Evolutionary conservation across 768 basidiomycete genomes (phyloP).

Genomic region (Cystoderma amianthinum): DNA sequence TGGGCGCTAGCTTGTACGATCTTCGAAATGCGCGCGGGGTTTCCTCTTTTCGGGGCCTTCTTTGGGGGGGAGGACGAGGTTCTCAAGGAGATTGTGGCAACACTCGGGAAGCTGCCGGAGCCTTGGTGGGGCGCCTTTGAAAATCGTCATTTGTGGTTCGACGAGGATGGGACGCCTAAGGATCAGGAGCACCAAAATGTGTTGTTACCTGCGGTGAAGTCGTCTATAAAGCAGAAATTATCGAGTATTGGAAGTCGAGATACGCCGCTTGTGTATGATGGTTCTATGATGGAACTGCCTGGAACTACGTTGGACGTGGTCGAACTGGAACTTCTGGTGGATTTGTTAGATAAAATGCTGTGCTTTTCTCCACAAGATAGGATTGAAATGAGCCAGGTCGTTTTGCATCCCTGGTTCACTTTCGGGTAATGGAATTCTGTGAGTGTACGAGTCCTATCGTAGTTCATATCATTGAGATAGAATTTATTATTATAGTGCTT

Average conservation of each 20-base stretch:
- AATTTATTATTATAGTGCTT: no score
- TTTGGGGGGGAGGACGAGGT: slow-evolving; percentile 19
- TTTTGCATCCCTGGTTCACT: slow-evolving; percentile 16
- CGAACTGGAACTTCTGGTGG: slow-evolving; percentile 26
- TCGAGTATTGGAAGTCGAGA: neutral
- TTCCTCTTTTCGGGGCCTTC: slow-evolving; percentile 31
- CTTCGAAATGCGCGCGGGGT: slow-evolving; percentile 35
- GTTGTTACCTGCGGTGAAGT: neutral
- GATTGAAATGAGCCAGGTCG: slow-evolving; percentile 24
- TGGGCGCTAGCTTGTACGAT: slow-evolving; percentile 35
- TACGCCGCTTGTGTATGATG: slow-evolving; percentile 10
- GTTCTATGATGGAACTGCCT: slow-evolving; percentile 24
- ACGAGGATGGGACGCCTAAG: slow-evolving; percentile 26
- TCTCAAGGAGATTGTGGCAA: slow-evolving; percentile 25
- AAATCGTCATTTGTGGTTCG: slow-evolving; percentile 23
- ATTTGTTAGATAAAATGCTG: slow-evolving; percentile 33
- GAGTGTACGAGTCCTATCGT: no score
- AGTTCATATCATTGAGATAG: no score
- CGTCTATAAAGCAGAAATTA: neutral
- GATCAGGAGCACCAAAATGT: slow-evolving; percentile 2
- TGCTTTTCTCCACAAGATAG: slow-evolving; percentile 34
- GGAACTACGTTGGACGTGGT: slow-evolving; percentile 16
- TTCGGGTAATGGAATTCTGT: neutral
- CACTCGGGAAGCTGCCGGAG: slow-evolving; percentile 31
- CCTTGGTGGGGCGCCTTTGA: slow-evolving; percentile 32